Percentiles rank a stretch among this genome's conserved stretches.
phyloP scores from a whole-genome alignment of 2,329 filamentous ascomycete species.

The Decorospora gaudefroyi region DNA sequence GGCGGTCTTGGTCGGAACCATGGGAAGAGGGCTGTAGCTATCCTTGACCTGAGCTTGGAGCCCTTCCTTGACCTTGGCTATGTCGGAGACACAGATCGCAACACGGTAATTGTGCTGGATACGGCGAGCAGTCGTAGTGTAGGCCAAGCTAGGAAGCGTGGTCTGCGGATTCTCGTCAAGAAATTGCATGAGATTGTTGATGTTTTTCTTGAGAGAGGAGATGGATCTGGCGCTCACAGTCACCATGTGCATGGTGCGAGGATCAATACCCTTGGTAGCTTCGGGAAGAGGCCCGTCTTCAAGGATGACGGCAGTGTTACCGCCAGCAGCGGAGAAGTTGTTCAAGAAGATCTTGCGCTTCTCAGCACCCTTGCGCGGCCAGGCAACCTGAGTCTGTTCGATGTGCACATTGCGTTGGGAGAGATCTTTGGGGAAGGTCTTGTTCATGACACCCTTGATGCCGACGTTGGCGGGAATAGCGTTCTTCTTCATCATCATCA shows the following conservation, averaged over 20 bases:
- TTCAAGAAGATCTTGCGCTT: conserved; percentile 58
- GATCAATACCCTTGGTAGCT: conserved; percentile 50
- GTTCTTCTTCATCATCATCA: conserved; percentile 60
- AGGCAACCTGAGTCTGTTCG: conserved; percentile 52
- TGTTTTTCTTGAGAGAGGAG: conserved; percentile 57
- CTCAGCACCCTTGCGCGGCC: conserved; percentile 54
- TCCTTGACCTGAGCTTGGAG: conserved; percentile 56
- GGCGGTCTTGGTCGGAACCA: conserved; percentile 56
- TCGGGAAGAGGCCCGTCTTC: conserved; percentile 56
- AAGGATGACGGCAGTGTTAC: conserved; percentile 58
- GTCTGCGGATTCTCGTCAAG: conserved; percentile 52
- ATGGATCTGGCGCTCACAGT: conserved; percentile 58
- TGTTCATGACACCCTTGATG: conserved; percentile 61
- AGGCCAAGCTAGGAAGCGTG: conserved; percentile 56
- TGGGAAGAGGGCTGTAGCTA: conserved; percentile 57
- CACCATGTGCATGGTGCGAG: conserved; percentile 54
- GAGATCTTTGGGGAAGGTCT: conserved; percentile 59
- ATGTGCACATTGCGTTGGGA: conserved; percentile 59
- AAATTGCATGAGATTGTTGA: conserved; percentile 54
- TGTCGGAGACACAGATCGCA: conserved; percentile 54
- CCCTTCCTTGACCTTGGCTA: conserved; percentile 53
- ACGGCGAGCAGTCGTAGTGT: conserved; percentile 58
- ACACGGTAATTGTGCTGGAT: conserved; percentile 60
- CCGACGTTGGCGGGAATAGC: conserved; percentile 60
- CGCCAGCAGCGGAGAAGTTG: conserved; percentile 60